Evolutionary conservation across 1,284 basidiomycete genomes (phyloP).

Genomic region (Tilletia walkeri): DNA sequence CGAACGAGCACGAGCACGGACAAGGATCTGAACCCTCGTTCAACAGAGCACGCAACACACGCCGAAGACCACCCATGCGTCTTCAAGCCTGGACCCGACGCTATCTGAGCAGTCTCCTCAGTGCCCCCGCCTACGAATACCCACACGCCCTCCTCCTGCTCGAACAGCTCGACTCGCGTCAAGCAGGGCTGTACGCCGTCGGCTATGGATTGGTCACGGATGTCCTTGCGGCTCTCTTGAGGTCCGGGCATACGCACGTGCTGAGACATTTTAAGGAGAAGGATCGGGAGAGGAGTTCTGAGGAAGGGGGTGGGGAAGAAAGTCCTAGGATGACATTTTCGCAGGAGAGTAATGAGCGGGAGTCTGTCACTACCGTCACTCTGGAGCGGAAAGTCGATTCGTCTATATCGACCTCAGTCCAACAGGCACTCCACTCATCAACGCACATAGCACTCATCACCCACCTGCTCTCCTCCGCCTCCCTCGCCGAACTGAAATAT

Average conservation of each 20-base stretch:
- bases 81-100: not conserved
- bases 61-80: too few relatives aligned
- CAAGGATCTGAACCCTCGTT: too few relatives aligned
- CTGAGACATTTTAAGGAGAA: not conserved
- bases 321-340: not conserved
- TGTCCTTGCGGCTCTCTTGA: not conserved
- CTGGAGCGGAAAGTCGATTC: not conserved
- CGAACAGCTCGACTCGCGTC: not conserved
- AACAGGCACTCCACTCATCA: not conserved
- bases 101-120: not conserved
- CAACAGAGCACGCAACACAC: too few relatives aligned
- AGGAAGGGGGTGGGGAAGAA: not conserved
- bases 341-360: not conserved
- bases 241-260: not conserved
- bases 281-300: not conserved
- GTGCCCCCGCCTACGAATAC: not conserved
- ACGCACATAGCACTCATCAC: not conserved
- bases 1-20: too few relatives aligned
- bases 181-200: not conserved
- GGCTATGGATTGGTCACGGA: not conserved
- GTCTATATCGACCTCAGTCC: not conserved
- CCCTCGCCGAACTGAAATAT: not conserved
- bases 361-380: not conserved
- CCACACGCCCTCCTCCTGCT: conserved; percentile 1
- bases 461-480: not conserved